Evolutionary conservation across 805 yeast species (phyloP), one percentile per base, ranked within the genome.

Genomic region (Metschnikowia henanensis): DNA sequence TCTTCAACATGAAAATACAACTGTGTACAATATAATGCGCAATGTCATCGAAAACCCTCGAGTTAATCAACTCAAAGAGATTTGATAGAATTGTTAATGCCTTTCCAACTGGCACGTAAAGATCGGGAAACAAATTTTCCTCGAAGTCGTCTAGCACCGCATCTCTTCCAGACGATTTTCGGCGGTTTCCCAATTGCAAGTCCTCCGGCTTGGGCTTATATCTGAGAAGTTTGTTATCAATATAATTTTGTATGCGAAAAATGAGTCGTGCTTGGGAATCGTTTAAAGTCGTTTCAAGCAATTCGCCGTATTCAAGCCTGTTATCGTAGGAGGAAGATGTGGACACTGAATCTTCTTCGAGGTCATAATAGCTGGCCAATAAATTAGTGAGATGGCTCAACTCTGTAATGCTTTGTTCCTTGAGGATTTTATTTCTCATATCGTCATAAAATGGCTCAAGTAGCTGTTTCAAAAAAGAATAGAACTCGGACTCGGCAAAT

Each of bases 21-120:
- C 84, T 77, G 58, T 87, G 96, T 4, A 92, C 86, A 40, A 89
- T 82, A 44, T 85, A 80, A 60, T 89, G 96, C 0, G 97, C 96
- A 51, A 91, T 66, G 57, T 88, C 96, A 60, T 89, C 96, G 65
- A 91, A 92, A 2, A 89, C 86, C 10, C 76, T 67, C 2, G 91
- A 81, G 51, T 84, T 83, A 29, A 92, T 77, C 55, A 90, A 69
- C 55, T 87, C 95, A 58, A 88, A 87, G 18, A 91, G 84, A 58
- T 81, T 85, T 26, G 89, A 82, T 23, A 91, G 66, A 5, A 92
- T 65, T 0, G 83, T 76, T 33, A 90, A 65, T 0, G 95, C 83
- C 43, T 78, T 79, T 3, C 78, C 74, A 35, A 89, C 67, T 1
- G 96, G 96, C 12, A 87, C 80, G 59, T 87, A 89, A 55, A 83